Base-by-base conservation (phyloP, 1,284 basidiomycete genomes). In the Microbotryomycetes sp. region DNA sequence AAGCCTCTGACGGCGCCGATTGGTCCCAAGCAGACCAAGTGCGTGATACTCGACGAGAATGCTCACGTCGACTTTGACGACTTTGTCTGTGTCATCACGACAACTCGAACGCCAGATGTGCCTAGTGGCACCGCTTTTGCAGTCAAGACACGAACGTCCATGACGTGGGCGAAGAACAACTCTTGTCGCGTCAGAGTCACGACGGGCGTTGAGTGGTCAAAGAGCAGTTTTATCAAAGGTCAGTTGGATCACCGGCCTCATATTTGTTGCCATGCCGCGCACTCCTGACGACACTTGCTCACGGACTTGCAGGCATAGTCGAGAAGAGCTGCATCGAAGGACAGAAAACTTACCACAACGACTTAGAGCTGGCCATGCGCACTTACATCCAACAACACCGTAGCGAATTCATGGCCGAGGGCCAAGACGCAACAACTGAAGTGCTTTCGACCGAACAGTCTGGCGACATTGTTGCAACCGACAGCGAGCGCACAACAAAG, bases 1-100 rank as follows among this genome's bases (percentile, higher is more conserved):
- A 97, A 96, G 75, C 93, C 93, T 0, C 80, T 99, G 47, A 85
- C 83, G 65, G 92, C 83, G 0, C 84, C 85, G 45, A 84, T 99
- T 32, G 94, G 94, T 0, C 94, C 94, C 1, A 94, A 86, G 76
- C 88, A 91, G 75, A 93, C 94, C 12, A 94, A 92, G 50, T 98
- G 96, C 77, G 85, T 94, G 76, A 85, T 97, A 62, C 81, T 81
- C 45, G 94, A 98, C 72, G 89, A 94, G 76, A 85, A 83, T 60
- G 78, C 86, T 42, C 81, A 88, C 73, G 83, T 84, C 71, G 90
- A 98, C 71, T 88, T 87, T 70, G 89, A 97, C 60, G 82, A 91
- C 62, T 89, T 87, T 69, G 83, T 93, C 45, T 80, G 82, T 46
- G 90, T 87, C 72, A 71, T 96, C 36, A 96, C 93, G 29, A 94